Conservation (phyloP, 202 grass and related monocot species). For the Carex sylvatica region DNA sequence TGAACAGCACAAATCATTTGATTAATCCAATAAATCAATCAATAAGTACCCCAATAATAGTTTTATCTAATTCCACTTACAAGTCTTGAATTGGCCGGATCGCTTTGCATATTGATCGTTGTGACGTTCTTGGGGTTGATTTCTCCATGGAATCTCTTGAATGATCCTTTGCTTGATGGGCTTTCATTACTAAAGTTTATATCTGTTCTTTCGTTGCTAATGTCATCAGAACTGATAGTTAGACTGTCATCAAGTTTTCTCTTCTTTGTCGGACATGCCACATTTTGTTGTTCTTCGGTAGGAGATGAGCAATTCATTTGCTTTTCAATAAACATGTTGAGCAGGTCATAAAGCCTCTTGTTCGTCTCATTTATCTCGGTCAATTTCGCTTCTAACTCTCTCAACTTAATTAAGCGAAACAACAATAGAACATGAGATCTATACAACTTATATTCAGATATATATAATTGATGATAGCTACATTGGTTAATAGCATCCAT, state of each 20-base stretch:
- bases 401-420: constrained; percentile 25
- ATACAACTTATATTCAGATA: too few relatives aligned
- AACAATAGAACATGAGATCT: too few relatives aligned
- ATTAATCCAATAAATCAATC: background rate
- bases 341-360: constrained; percentile 46
- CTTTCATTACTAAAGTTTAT: background rate
- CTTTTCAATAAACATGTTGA: constrained; percentile 23
- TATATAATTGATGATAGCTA: too few relatives aligned
- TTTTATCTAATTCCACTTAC: constrained; percentile 33
- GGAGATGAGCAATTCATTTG: constrained; percentile 4
- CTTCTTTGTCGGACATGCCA: constrained; percentile 29
- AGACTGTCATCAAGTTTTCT: constrained; percentile 29
- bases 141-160: constrained; percentile 31
- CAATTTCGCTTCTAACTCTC: constrained; percentile 42
- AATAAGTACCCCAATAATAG: background rate
- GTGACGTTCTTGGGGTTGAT: constrained; percentile 23
- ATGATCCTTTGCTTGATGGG: constrained; percentile 9
- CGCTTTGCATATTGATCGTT: constrained; percentile 35
- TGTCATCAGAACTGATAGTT: background rate
- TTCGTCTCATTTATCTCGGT: constrained; percentile 52
- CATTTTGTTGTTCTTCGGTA: background rate
- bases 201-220: background rate
- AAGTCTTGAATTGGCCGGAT: constrained; percentile 47
- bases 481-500: too few relatives aligned
- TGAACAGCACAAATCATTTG: background rate